A percentile compares a stretch with the other conserved stretches of the same genome.
These are phyloP conservation scores for Ichthyophthirius multifiliis DNA, from an alignment of 169 alveolate species.

Conservation along the genomic window DNA sequence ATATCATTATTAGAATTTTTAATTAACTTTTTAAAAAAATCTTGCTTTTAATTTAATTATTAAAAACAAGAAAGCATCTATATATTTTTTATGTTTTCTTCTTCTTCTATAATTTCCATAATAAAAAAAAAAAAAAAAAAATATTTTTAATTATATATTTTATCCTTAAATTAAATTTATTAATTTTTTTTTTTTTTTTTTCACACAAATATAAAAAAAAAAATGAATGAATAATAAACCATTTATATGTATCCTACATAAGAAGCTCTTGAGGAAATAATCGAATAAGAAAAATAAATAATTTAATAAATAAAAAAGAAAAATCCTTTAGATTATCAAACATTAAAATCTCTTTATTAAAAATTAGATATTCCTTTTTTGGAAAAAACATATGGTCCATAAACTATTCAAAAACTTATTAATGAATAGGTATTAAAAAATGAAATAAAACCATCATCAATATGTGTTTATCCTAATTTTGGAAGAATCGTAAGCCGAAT, in stretches of 20 bases:
- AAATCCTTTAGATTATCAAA: background rate
- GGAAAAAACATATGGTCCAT: conserved; percentile 3
- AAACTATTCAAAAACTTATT: background rate
- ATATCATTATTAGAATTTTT: no score
- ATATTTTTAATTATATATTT: no score
- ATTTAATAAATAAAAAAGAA: background rate
- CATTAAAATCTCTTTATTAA: background rate
- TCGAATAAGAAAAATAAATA: background rate
- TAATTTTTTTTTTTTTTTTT: no score
- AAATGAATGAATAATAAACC: background rate
- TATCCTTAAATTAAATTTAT: no score
- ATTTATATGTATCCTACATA: background rate
- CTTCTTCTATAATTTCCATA: no score
- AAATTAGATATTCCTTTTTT: conserved; percentile 1
- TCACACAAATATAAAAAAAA: background rate
- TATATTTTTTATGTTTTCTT: no score
- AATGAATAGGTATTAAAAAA: background rate
- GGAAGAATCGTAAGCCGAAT: background rate
- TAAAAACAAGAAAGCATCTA: no score
- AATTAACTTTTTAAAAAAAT: no score
- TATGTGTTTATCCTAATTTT: conserved; percentile 15
- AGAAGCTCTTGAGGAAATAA: background rate
- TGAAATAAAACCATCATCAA: conserved; percentile 4
- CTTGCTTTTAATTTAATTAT: no score
- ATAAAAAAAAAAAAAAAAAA: no score